Evolutionary conservation across 805 yeast genomes (phyloP).

Genomic region (Teunomyces lycoperdinae): DNA sequence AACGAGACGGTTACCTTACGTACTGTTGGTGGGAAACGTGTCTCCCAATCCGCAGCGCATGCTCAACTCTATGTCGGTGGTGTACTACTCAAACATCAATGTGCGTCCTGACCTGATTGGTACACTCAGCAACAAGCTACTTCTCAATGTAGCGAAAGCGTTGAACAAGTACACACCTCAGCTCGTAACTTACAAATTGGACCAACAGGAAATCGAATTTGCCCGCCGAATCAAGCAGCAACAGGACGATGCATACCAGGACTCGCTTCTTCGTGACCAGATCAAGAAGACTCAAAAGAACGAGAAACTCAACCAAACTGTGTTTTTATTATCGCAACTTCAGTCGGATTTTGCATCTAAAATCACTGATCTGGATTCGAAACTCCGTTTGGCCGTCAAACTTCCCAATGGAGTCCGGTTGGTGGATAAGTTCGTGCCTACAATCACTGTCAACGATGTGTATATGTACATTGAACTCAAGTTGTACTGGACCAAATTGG

Average conservation of each 20-base stretch:
- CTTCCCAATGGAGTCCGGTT: conserved; percentile 52
- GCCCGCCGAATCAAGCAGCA: conserved; percentile 37
- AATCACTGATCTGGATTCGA: not conserved
- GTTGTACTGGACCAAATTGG: conserved; percentile 13
- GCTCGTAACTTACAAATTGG: conserved; percentile 33
- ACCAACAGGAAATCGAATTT: conserved; percentile 40
- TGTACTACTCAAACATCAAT: conserved; percentile 30
- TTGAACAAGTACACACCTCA: conserved; percentile 36
- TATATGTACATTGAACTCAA: conserved; percentile 50
- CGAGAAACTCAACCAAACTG: conserved; percentile 7
- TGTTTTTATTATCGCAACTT: not conserved
- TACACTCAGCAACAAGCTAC: conserved; percentile 23
- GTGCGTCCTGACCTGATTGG: conserved; percentile 17
- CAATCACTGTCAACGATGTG: conserved; percentile 43
- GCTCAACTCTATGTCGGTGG: conserved; percentile 39
- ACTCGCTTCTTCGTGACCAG: conserved; percentile 49
- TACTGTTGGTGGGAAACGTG: conserved; percentile 36
- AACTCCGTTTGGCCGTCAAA: conserved; percentile 47
- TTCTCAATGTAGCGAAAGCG: conserved; percentile 21
- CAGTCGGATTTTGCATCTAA: not conserved
- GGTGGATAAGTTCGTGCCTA: conserved; percentile 41
- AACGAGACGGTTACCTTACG: conserved; percentile 31
- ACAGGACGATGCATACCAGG: conserved; percentile 42
- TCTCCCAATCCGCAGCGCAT: conserved; percentile 29
- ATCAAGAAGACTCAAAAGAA: conserved; percentile 46